Conservation (phyloP, 257 asterid species). For the Plantago major region DNA sequence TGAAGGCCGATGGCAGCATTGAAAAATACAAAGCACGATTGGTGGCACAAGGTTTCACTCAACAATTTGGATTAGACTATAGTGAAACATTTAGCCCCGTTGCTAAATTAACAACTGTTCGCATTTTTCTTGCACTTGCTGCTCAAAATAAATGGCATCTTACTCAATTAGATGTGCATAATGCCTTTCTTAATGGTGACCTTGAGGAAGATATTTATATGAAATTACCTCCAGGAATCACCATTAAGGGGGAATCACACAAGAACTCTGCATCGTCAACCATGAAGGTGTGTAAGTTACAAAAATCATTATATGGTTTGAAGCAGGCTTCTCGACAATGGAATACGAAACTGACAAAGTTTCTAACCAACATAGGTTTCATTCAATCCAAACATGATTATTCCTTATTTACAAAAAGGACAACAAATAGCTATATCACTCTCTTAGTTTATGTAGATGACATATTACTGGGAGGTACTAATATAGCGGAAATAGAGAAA, state of each 20-base stretch:
- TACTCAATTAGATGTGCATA: not conserved
- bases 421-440: not conserved
- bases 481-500: not conserved
- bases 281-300: not conserved
- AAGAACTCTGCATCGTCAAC: no score
- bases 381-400: not conserved
- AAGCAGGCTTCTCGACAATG: not conserved
- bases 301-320: not conserved
- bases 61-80: not conserved
- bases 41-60: not conserved
- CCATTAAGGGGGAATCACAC: not conserved
- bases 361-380: not conserved
- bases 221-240: not conserved
- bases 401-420: not conserved
- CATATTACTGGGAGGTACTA: not conserved
- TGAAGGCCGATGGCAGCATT: not conserved
- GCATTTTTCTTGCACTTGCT: not conserved
- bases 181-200: not conserved
- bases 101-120: not conserved
- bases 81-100: not conserved
- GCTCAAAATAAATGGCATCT: not conserved
- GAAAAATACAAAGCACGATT: not conserved
- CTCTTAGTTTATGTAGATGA: constrained; percentile 1
- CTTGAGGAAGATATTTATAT: not conserved
- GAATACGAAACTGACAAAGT: not conserved